Evolutionary conservation across 73 alveolate species (phyloP).

Genomic region (Stentor roeselii): DNA sequence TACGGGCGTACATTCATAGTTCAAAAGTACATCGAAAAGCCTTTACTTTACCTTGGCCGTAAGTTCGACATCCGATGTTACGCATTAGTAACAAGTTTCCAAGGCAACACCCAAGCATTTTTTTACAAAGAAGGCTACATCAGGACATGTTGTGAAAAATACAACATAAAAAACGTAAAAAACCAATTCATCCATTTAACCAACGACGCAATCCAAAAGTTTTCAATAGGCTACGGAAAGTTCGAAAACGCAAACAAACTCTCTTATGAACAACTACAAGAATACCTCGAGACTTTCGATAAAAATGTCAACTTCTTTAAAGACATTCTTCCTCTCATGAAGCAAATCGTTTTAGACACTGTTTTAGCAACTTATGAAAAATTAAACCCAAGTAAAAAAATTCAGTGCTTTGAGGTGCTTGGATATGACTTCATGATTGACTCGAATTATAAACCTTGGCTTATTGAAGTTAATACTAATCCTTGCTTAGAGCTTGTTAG

Average conservation of each 20-base stretch:
- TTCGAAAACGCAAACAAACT: slow-evolving; percentile 91
- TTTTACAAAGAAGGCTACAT: slow-evolving; percentile 89
- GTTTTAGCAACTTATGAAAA: too few species aligned
- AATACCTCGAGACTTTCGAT: slow-evolving; percentile 50
- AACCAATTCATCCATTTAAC: slow-evolving; percentile 71
- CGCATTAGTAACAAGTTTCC: slow-evolving; percentile 81
- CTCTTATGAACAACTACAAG: slow-evolving; percentile 68
- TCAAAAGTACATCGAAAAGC: slow-evolving; percentile 86
- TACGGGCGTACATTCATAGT: too few species aligned
- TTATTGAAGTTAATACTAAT: too few species aligned
- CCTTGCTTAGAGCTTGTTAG: too few species aligned
- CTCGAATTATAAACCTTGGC: too few species aligned
- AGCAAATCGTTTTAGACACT: too few species aligned
- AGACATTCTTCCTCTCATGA: too few species aligned
- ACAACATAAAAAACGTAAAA: slow-evolving; percentile 44
- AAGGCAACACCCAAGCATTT: slow-evolving; percentile 73
- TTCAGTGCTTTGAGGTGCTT: too few species aligned
- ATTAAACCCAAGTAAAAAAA: too few species aligned
- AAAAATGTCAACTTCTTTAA: slow-evolving; percentile 47
- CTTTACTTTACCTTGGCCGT: slow-evolving; percentile 72
- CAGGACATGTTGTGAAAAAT: slow-evolving; percentile 78
- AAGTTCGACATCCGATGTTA: slow-evolving; percentile 90
- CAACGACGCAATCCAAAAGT: slow-evolving; percentile 76
- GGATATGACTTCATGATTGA: too few species aligned
- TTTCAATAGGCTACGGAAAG: slow-evolving; percentile 76